These are phyloP conservation scores for Plasmodium coatneyi DNA, from an alignment of 169 alveolate species.

Conservation along the genomic window DNA sequence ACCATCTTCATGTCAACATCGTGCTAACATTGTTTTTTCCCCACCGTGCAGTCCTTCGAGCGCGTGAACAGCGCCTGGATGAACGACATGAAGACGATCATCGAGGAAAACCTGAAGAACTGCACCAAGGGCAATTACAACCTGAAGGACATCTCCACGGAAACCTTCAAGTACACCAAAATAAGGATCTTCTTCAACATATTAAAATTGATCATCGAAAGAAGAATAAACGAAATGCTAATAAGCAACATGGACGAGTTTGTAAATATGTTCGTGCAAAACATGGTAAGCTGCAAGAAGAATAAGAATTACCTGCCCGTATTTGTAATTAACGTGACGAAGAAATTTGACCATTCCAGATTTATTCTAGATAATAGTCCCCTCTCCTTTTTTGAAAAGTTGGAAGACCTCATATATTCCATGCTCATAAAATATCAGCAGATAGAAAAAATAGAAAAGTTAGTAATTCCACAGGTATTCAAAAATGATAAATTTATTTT, in stretches of 20 bases:
- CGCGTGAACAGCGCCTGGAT: slow-evolving; percentile 68
- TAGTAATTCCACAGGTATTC: slow-evolving; percentile 70
- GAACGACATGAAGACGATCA: slow-evolving; percentile 56
- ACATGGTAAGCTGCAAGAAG: slow-evolving; percentile 36
- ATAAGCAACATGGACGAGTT: slow-evolving; percentile 45
- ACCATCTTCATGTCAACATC: not conserved
- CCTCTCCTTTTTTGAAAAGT: slow-evolving; percentile 46
- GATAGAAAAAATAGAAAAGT: slow-evolving; percentile 74
- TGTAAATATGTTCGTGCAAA: slow-evolving; percentile 25
- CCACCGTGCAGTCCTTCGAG: slow-evolving; percentile 43
- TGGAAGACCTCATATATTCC: slow-evolving; percentile 45
- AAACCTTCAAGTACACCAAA: slow-evolving; percentile 66
- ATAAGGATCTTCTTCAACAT: slow-evolving; percentile 69
- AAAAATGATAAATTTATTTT: slow-evolving; percentile 72
- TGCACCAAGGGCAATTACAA: slow-evolving; percentile 69
- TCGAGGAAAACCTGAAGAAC: slow-evolving; percentile 63
- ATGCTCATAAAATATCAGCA: slow-evolving; percentile 69
- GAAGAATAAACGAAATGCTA: slow-evolving; percentile 66
- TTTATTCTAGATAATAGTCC: slow-evolving; percentile 67
- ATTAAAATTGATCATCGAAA: slow-evolving; percentile 47
- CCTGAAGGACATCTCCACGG: slow-evolving; percentile 61
- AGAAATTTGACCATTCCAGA: slow-evolving; percentile 58
- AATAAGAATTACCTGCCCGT: slow-evolving; percentile 45
- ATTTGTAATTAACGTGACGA: slow-evolving; percentile 69
- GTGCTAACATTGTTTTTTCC: too few species aligned